Evolutionary conservation across 1,139 yeast species (phyloP), one percentile per base, ranked within the genome.

Genomic region (Debaryomyces subglobosus): DNA sequence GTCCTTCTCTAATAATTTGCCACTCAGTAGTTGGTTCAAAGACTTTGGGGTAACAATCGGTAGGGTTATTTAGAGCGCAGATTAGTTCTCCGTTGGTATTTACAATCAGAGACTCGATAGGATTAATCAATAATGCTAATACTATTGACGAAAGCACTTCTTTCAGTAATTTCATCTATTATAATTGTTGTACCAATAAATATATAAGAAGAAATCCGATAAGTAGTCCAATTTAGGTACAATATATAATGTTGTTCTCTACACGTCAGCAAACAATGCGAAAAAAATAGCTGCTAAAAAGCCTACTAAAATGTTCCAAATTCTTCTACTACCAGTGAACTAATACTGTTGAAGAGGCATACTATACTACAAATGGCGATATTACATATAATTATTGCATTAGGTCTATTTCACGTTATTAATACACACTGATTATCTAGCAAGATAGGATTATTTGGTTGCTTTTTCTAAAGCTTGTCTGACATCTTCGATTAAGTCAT

Each of bases 401-500:
- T 36, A 36, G 29, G 30, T 37, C 40, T 37, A 37, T 13, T 18
- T 37, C 8, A 37, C n/a, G 24, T 25, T 24, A 37, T 35, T n/a
- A 37, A 18, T 37, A 37, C 30, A 37, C 10, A 38, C 34, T 27
- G 30, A 39, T 15, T 18, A 39, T 21, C 13, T 23, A 23, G 21
- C 38, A 33, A 34, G 24, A 42, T 42, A 25, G 27, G 18, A n/a
- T 42, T 44, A 48, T 35, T 39, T 43, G 18, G 49, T 20, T 15
- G 63, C 66, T 29, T 53, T 60, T 51, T 74, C 74, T 59, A 89
- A 77, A 48, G 96, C 96, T 67, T 83, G 84, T 65, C 81, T 74
- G 58, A 89, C 71, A 62, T 89, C 96, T n/a, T 73, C 77, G 54
- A 89, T 72, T 67, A 89, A 77, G 63, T 89, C 96, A 34, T 84